Evolutionary conservation across 2,329 filamentous ascomycete species (phyloP).

Genomic region (Alternaria arborescens): DNA sequence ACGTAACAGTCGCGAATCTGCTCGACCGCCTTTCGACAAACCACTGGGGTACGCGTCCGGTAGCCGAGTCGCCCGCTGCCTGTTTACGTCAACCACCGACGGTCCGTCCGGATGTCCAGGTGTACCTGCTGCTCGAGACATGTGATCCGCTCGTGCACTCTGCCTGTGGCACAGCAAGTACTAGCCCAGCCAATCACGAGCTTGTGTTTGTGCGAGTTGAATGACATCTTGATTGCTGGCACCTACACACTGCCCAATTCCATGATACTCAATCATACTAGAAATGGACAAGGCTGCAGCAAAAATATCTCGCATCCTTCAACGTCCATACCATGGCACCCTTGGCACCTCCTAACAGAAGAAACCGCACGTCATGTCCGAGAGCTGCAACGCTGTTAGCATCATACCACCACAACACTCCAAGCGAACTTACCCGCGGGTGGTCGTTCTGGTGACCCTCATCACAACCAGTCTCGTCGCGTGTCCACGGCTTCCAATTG

Average conservation of each 20-base stretch:
- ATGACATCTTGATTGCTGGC: background rate
- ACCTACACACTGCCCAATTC: background rate
- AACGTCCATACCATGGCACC: background rate
- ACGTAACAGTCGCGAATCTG: background rate
- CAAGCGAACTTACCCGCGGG: background rate
- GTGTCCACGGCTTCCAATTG: conserved; percentile 4
- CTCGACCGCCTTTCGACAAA: background rate
- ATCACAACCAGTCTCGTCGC: background rate
- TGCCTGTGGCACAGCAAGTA: conserved; percentile 15
- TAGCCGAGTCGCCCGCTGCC: conserved; percentile 3
- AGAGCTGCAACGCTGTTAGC: background rate
- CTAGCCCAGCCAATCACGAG: background rate
- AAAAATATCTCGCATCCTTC: background rate
- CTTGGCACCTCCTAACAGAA: background rate
- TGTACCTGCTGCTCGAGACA: conserved; percentile 12
- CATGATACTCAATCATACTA: background rate
- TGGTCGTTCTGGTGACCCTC: background rate
- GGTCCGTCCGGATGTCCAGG: background rate
- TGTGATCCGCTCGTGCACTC: conserved; percentile 15
- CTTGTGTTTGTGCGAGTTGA: background rate
- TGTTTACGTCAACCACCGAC: conserved; percentile 2
- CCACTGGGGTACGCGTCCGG: background rate
- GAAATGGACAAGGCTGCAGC: background rate
- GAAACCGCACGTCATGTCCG: conserved; percentile 10
- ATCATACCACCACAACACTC: background rate